These are phyloP conservation scores for Pseudoscleropodium purum DNA, from an alignment of 225 moss, liverwort and hornwort species.

Conservation along the genomic window DNA sequence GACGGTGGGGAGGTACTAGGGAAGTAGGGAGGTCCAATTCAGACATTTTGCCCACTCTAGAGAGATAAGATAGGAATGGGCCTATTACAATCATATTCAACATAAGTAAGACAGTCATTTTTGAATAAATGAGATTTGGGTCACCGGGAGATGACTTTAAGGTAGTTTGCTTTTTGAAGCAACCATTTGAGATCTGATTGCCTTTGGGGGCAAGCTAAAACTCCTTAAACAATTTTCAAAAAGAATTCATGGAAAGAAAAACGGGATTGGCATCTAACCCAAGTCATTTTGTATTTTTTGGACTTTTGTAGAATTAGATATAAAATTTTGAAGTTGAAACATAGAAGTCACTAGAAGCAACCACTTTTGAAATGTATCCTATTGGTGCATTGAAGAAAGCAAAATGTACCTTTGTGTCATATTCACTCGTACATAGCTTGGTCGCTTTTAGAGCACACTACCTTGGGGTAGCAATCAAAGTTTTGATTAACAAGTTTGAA, in stretches of 20 bases:
- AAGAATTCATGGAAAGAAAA: neutral
- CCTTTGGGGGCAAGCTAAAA: neutral
- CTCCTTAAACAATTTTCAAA: neutral
- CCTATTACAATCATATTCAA: neutral
- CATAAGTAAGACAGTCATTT: no score
- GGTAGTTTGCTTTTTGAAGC: neutral
- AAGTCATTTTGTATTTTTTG: neutral
- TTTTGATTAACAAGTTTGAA: neutral
- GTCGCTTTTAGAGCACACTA: fast-evolving
- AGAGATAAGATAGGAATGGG: neutral
- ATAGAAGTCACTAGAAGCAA: fast-evolving
- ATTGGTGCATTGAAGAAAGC: neutral
- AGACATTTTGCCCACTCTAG: no score
- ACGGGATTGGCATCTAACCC: neutral
- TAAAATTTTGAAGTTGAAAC: neutral
- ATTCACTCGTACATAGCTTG: fast-evolving
- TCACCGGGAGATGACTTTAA: fast-evolving
- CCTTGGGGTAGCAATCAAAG: neutral
- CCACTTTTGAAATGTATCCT: fast-evolving
- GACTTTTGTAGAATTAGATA: neutral
- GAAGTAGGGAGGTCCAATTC: neutral
- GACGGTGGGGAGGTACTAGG: no score
- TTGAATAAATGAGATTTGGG: neutral
- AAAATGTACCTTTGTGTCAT: fast-evolving
- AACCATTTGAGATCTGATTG: neutral